A percentile compares a stretch with the other conserved stretches of the same genome.
Evolutionary conservation across 2,329 filamentous ascomycete species (phyloP).

Genomic region (Emmonsiellopsis sp.): DNA sequence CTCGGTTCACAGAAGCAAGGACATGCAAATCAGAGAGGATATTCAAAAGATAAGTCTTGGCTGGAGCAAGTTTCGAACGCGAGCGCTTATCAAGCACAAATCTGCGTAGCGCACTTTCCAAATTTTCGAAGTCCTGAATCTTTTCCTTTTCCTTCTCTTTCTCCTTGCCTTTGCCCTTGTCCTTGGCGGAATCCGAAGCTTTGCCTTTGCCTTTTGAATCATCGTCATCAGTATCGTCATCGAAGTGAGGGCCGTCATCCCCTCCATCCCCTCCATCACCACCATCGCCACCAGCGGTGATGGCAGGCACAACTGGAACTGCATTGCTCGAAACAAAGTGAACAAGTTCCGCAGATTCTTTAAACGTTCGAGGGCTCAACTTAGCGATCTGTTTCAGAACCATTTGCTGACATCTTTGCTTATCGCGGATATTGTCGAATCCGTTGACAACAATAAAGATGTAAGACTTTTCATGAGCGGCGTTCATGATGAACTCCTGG

Average conservation of each 20-base stretch:
- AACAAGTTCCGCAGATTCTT: slow-evolving; percentile 84
- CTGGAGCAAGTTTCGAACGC: slow-evolving; percentile 87
- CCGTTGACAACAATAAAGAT: slow-evolving; percentile 99
- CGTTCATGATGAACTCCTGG: slow-evolving; percentile 95
- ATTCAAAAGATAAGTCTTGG: slow-evolving; percentile 90
- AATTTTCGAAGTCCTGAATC: slow-evolving; percentile 74
- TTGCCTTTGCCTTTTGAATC: slow-evolving; percentile 20
- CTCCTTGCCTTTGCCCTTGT: slow-evolving; percentile 59
- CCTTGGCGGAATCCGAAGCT: slow-evolving; percentile 44
- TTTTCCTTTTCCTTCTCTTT: slow-evolving; percentile 85
- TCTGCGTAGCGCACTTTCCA: slow-evolving; percentile 79
- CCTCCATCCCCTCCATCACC: slow-evolving; percentile 47
- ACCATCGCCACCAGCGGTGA: slow-evolving; percentile 39
- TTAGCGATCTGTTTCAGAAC: slow-evolving; percentile 81
- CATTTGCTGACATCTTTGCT: slow-evolving; percentile 81
- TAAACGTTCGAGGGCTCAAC: slow-evolving; percentile 86
- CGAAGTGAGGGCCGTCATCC: slow-evolving; percentile 43
- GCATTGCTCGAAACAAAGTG: slow-evolving; percentile 98
- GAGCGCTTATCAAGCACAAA: slow-evolving; percentile 96
- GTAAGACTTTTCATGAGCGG: slow-evolving; percentile 93
- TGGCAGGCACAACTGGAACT: slow-evolving; percentile 61
- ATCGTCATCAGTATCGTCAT: slow-evolving; percentile 33
- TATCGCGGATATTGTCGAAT: slow-evolving; percentile 87
- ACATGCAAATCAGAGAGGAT: slow-evolving; percentile 78
- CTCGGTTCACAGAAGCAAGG: slow-evolving; percentile 75